Conservation (phyloP, 805 yeast genomes). For the Cyberlindnera maritima region DNA sequence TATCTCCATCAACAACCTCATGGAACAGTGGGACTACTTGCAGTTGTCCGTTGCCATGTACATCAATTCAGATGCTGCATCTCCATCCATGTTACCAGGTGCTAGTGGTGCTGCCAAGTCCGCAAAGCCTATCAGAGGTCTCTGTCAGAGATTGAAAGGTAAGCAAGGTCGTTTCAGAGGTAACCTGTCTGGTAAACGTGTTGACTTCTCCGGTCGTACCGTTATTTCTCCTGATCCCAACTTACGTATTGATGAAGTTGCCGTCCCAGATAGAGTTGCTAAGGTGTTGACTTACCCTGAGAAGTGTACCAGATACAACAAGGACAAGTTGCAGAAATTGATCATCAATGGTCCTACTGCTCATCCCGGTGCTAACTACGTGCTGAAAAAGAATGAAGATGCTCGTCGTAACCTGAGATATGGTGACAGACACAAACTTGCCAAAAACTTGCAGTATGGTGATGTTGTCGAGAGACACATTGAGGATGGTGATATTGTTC, state of each 20-base stretch:
- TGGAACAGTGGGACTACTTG: slow-evolving; percentile 99
- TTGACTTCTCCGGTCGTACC: slow-evolving; percentile 96
- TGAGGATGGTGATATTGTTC: slow-evolving; percentile 94
- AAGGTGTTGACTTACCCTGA: slow-evolving; percentile 96
- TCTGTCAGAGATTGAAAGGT: slow-evolving; percentile 96
- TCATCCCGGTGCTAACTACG: slow-evolving; percentile 96
- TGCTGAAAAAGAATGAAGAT: slow-evolving; percentile 76
- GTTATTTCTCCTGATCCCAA: slow-evolving; percentile 99
- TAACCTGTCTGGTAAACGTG: slow-evolving; percentile 96
- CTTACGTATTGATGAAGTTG: slow-evolving; percentile 91
- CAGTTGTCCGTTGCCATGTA: slow-evolving; percentile 97
- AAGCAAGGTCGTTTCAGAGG: slow-evolving; percentile 99
- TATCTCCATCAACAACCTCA: slow-evolving; percentile 83
- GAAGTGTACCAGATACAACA: slow-evolving; percentile 84
- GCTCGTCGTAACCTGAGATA: slow-evolving; percentile 85
- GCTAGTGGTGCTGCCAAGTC: slow-evolving; percentile 51
- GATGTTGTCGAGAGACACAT: slow-evolving; percentile 95
- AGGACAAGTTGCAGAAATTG: slow-evolving; percentile 68
- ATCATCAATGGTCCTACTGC: slow-evolving; percentile 80
- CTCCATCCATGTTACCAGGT: slow-evolving; percentile 75
- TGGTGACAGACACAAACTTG: slow-evolving; percentile 79
- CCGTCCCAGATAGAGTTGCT: slow-evolving; percentile 96
- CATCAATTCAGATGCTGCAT: slow-evolving; percentile 91
- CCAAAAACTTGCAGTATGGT: slow-evolving; percentile 75
- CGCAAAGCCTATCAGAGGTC: slow-evolving; percentile 81